These are phyloP conservation scores for Penicillium polonicum DNA, from an alignment of 2,329 filamentous ascomycete species.

Conservation along the genomic window DNA sequence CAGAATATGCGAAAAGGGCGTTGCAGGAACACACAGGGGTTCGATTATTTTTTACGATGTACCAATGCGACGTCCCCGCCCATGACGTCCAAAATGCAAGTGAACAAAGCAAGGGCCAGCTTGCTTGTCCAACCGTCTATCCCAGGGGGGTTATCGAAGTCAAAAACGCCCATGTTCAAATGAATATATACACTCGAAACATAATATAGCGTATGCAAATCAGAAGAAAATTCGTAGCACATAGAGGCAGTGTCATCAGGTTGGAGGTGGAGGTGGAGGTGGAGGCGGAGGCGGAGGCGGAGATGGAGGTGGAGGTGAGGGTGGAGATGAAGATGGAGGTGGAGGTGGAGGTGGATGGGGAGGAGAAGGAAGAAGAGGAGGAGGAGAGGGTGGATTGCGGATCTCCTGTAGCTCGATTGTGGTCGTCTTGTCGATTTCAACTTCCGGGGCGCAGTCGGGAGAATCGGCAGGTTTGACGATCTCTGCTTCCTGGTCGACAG, in stretches of 20 bases:
- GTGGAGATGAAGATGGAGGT: neutral
- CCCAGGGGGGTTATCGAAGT: neutral
- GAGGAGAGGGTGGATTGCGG: neutral
- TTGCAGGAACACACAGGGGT: neutral
- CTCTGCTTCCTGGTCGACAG: constrained; percentile 33
- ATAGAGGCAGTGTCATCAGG: neutral
- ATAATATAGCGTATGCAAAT: neutral
- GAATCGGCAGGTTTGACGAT: neutral
- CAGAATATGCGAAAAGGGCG: neutral
- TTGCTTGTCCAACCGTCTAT: constrained; percentile 1
- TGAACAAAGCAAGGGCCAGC: constrained; percentile 5
- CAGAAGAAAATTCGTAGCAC: constrained; percentile 4
- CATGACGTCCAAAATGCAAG: constrained; percentile 1
- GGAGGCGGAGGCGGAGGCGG: neutral
- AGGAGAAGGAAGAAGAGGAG: neutral
- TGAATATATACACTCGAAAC: constrained; percentile 1
- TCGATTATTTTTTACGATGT: neutral
- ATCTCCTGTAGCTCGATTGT: constrained; percentile 23
- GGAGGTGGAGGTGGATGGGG: neutral
- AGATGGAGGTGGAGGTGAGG: neutral
- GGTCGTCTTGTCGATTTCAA: constrained; percentile 24
- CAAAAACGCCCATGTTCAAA: neutral
- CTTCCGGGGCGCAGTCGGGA: neutral
- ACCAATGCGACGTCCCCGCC: neutral
- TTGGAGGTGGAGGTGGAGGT: neutral